phyloP scores from a whole-genome alignment of 768 basidiomycete genomes.

The Dioszegia crocea region DNA sequence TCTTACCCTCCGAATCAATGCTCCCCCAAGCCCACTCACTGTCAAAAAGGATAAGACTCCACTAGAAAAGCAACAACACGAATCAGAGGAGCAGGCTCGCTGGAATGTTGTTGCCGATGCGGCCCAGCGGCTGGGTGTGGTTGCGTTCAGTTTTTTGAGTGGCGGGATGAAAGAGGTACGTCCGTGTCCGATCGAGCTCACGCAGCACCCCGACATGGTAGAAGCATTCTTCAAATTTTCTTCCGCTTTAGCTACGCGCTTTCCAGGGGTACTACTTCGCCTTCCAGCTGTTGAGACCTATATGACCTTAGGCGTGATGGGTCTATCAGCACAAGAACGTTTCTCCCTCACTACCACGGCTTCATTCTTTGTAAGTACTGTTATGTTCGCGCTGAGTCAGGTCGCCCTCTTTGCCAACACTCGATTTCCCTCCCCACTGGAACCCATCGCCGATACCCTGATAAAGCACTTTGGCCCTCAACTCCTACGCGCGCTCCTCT shows the following conservation, averaged over 20 bases:
- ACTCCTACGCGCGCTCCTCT: conserved; percentile 67
- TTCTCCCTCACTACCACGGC: conserved; percentile 79
- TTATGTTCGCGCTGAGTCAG: conserved; percentile 53
- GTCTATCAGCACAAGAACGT: conserved; percentile 70
- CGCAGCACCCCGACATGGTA: conserved; percentile 83
- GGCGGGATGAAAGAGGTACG: conserved; percentile 40
- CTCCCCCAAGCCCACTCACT: conserved; percentile 55
- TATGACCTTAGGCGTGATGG: conserved; percentile 64
- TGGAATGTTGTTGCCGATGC: conserved; percentile 39
- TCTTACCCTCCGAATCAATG: conserved; percentile 75
- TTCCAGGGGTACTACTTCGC: conserved; percentile 38
- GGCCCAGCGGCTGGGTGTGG: conserved; percentile 23
- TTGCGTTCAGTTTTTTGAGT: conserved; percentile 21
- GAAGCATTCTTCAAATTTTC: conserved; percentile 82
- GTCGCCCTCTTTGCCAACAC: conserved; percentile 58
- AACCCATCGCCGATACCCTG: conserved; percentile 55
- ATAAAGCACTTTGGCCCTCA: conserved; percentile 52
- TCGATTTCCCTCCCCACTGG: conserved; percentile 55
- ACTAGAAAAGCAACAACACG: conserved; percentile 17
- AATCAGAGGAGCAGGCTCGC: conserved; percentile 22
- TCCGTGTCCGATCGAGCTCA: not conserved
- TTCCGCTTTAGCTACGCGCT: conserved; percentile 57
- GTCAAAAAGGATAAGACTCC: conserved; percentile 44
- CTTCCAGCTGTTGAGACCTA: conserved; percentile 64
- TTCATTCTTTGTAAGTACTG: conserved; percentile 67